Evolutionary conservation across 2,329 filamentous ascomycete species (phyloP).

Genomic region (Aspergillus ibericus): DNA sequence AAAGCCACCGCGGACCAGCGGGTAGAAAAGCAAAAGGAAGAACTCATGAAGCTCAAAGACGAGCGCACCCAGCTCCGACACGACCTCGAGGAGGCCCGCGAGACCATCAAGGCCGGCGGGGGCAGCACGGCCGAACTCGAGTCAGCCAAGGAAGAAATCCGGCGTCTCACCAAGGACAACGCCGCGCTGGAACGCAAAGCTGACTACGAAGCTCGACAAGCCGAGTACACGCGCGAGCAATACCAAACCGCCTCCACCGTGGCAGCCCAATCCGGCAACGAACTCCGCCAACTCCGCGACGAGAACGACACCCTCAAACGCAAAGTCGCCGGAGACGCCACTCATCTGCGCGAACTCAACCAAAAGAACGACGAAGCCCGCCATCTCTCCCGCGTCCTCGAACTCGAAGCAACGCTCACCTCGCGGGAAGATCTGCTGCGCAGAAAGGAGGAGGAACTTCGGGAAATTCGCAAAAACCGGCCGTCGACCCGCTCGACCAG

Average conservation of each 20-base stretch:
- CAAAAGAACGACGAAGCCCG: constrained; percentile 32
- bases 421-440: constrained; percentile 41
- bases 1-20: constrained; percentile 32
- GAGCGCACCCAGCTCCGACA: constrained; percentile 38
- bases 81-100: constrained; percentile 42
- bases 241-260: constrained; percentile 49
- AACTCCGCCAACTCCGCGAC: constrained; percentile 38
- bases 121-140: constrained; percentile 45
- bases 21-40: constrained; percentile 37
- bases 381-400: constrained; percentile 39
- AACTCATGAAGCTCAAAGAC: constrained; percentile 43
- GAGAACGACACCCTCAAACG: constrained; percentile 39
- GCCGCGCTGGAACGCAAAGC: constrained; percentile 38
- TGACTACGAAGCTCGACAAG: constrained; percentile 44
- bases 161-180: constrained; percentile 37
- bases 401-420: constrained; percentile 39
- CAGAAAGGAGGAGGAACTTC: constrained; percentile 47
- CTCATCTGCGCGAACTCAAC: constrained; percentile 41
- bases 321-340: constrained; percentile 38
- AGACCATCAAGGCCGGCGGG: constrained; percentile 40
- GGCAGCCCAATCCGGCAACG: constrained; percentile 43
- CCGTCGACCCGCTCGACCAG: constrained; percentile 45
- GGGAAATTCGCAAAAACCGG: constrained; percentile 45
- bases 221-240: constrained; percentile 48
- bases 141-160: constrained; percentile 41